Evolutionary conservation across 2,329 filamentous ascomycete species (phyloP).

Genomic region (Teratosphaeria pseudoeucalypti): DNA sequence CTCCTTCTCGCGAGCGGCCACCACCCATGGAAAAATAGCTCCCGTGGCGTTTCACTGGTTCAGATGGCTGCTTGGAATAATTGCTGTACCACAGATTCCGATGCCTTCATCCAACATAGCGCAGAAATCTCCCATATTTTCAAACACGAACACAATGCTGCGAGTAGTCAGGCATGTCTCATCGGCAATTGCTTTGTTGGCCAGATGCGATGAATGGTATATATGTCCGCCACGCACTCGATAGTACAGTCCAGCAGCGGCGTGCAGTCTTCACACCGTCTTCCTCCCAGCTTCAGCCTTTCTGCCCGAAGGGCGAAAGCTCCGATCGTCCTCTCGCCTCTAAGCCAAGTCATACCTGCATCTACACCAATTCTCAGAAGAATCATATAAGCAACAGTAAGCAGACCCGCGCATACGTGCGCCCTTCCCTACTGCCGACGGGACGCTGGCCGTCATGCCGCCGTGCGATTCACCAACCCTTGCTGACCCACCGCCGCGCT

Average conservation of each 20-base stretch:
- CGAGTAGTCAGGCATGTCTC: neutral
- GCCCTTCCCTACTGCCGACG: neutral
- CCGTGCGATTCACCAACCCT: neutral
- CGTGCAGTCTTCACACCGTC: neutral
- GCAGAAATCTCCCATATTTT: too few species aligned
- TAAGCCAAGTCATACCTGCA: neutral
- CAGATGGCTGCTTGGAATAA: too few species aligned
- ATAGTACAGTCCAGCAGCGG: neutral
- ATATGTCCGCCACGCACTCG: neutral
- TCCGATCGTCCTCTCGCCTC: neutral
- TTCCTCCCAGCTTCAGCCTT: neutral
- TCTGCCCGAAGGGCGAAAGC: neutral
- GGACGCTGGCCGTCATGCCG: neutral
- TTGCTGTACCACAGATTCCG: too few species aligned
- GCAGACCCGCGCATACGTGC: neutral
- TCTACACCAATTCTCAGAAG: neutral
- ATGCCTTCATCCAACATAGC: too few species aligned
- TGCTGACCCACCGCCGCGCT: neutral
- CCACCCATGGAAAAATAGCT: too few species aligned
- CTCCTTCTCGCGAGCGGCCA: too few species aligned
- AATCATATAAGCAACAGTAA: neutral
- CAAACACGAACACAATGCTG: neutral
- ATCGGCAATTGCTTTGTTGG: neutral
- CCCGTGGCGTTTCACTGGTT: too few species aligned
- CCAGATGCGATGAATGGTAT: neutral